These are phyloP conservation scores for Obelidium mucronatum DNA, from an alignment of 192 early-diverging fungal species.

Conservation along the genomic window DNA sequence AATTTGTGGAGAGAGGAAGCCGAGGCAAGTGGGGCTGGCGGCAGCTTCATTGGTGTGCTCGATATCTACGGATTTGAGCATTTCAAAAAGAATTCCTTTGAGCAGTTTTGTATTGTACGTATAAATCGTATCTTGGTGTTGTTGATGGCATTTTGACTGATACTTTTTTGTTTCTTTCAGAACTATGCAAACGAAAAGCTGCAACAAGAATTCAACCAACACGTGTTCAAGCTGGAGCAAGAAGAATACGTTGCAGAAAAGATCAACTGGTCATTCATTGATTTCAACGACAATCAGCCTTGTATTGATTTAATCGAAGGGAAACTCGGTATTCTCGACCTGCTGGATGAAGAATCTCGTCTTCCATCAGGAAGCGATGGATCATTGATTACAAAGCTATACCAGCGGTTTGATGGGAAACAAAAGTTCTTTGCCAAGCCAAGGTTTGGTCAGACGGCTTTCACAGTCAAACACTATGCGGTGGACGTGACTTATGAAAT, in stretches of 20 bases:
- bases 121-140: neutral
- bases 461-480: slow-evolving; percentile 98
- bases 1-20: slow-evolving; percentile 64
- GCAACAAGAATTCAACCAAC: slow-evolving; percentile 98
- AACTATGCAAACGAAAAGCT: slow-evolving; percentile 94
- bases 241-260: slow-evolving; percentile 97
- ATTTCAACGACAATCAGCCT: slow-evolving; percentile 98
- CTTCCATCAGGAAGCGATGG: slow-evolving; percentile 88
- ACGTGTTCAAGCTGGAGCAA: slow-evolving; percentile 99
- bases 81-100: slow-evolving; percentile 99
- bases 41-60: slow-evolving; percentile 93
- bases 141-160: neutral
- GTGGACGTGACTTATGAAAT: slow-evolving; percentile 94
- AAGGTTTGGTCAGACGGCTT: slow-evolving; percentile 84
- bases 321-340: slow-evolving; percentile 89
- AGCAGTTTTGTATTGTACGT: slow-evolving; percentile 95
- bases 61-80: slow-evolving; percentile 99
- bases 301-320: slow-evolving; percentile 99
- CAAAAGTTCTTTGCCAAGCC: slow-evolving; percentile 88
- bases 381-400: slow-evolving; percentile 89
- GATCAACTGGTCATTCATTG: slow-evolving; percentile 98
- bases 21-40: slow-evolving; percentile 54
- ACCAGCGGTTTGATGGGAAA: slow-evolving; percentile 80
- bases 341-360: slow-evolving; percentile 93
- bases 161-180: slow-evolving; percentile 18